Conservation (phyloP, 2,329 filamentous ascomycete genomes). For the Diaporthe destruens region DNA sequence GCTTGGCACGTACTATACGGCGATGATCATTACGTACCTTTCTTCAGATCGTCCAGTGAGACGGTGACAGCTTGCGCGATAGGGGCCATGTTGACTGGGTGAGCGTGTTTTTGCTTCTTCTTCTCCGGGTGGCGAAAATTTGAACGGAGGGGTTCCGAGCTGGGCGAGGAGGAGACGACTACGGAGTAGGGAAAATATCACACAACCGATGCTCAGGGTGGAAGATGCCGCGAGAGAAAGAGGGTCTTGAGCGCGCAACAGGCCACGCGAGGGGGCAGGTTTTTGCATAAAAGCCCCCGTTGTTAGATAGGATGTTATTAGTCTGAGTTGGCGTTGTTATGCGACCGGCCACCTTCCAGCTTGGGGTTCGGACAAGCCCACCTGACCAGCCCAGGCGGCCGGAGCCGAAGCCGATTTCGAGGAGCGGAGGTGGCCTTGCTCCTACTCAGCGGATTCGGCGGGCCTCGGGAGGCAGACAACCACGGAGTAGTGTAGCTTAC, state of each 20-base stretch:
- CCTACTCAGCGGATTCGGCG: constrained; percentile 8
- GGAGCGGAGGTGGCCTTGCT: constrained; percentile 26
- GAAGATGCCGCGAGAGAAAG: background rate
- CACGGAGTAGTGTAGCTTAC: too few species aligned
- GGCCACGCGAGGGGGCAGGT: constrained; percentile 23
- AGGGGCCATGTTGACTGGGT: constrained; percentile 55
- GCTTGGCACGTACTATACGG: constrained; percentile 46
- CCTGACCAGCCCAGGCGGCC: constrained; percentile 26
- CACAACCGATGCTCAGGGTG: background rate
- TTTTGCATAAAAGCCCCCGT: constrained; percentile 11
- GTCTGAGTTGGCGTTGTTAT: constrained; percentile 20
- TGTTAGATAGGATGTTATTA: constrained; percentile 15
- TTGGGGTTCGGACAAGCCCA: constrained; percentile 24
- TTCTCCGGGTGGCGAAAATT: constrained; percentile 17
- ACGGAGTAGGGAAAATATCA: background rate
- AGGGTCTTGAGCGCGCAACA: background rate
- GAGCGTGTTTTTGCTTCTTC: background rate
- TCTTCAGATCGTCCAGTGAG: constrained; percentile 70
- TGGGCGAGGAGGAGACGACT: background rate
- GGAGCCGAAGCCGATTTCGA: constrained; percentile 27
- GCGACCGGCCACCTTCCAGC: constrained; percentile 27
- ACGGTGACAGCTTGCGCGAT: constrained; percentile 70
- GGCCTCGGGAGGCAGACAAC: constrained; percentile 8
- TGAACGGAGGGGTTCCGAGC: constrained; percentile 14
- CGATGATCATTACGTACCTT: constrained; percentile 55